Evolutionary conservation across 164 flowering plant genomes (phyloP).

Genomic region (Chloranthus sessilifolius): DNA sequence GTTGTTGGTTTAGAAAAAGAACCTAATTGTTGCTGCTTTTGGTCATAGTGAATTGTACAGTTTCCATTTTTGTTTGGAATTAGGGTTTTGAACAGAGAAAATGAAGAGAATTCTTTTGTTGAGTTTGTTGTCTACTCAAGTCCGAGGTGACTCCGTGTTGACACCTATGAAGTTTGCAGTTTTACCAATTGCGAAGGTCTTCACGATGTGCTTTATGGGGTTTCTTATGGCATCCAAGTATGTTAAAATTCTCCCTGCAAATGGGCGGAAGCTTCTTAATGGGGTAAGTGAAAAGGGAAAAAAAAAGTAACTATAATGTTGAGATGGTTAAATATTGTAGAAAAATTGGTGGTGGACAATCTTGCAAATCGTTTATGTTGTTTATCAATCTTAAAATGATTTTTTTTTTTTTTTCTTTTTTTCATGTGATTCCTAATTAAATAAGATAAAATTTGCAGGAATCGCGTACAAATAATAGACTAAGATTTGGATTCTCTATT

Average conservation of each 20-base stretch:
- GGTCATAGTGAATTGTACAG: not conserved
- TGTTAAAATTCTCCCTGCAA: conserved; percentile 82
- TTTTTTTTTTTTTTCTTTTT: not conserved
- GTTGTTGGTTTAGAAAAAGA: no score
- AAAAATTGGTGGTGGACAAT: no score
- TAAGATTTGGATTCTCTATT: no score
- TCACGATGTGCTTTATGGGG: conserved; percentile 85
- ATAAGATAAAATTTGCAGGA: no score
- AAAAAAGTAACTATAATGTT: no score
- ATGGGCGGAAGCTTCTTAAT: conserved; percentile 79
- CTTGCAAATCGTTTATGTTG: not conserved
- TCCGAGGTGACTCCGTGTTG: conserved; percentile 50
- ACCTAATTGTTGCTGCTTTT: no score
- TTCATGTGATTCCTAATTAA: no score
- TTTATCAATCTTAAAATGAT: not conserved
- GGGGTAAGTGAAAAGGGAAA: conserved; percentile 53
- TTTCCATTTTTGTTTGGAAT: conserved; percentile 1
- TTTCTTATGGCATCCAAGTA: conserved; percentile 91
- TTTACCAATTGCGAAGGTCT: conserved; percentile 86
- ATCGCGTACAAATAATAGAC: no score
- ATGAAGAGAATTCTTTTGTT: conserved; percentile 37
- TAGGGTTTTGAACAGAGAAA: not conserved
- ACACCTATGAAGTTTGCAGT: conserved; percentile 73
- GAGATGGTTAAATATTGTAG: no score
- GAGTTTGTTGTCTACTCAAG: conserved; percentile 19